phyloP scores from a whole-genome alignment of 1,139 yeast species.

The Kluyveromyces sp. region DNA sequence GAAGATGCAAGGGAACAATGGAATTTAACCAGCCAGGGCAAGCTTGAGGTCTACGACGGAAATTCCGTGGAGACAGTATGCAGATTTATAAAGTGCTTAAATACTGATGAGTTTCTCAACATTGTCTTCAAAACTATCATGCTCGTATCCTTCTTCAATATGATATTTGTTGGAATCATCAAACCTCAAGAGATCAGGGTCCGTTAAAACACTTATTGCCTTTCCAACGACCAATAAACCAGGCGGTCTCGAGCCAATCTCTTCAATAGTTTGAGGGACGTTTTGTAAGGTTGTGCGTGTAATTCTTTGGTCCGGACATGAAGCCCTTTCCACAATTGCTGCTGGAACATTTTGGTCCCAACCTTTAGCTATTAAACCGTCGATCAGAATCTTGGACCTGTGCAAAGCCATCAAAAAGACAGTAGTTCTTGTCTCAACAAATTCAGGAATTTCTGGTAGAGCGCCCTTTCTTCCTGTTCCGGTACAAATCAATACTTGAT shows the following conservation, averaged over 20 bases:
- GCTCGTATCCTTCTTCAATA: constrained; percentile 52
- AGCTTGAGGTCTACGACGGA: no score
- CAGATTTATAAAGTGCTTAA: background rate
- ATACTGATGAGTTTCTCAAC: constrained; percentile 6
- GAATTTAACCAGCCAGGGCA: no score
- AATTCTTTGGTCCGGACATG: constrained; percentile 87
- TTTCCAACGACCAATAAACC: constrained; percentile 80
- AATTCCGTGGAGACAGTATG: no score
- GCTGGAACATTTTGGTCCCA: constrained; percentile 77
- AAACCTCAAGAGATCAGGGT: constrained; percentile 27
- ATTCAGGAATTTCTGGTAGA: constrained; percentile 72
- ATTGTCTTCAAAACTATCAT: constrained; percentile 16
- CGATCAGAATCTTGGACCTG: constrained; percentile 63
- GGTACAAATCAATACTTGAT: constrained; percentile 86
- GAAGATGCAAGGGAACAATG: no score
- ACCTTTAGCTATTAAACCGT: constrained; percentile 45
- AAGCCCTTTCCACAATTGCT: constrained; percentile 83
- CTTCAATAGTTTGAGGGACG: constrained; percentile 66
- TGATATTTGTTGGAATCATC: constrained; percentile 22
- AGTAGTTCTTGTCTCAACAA: constrained; percentile 65
- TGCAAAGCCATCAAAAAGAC: constrained; percentile 89
- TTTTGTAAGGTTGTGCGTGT: constrained; percentile 64
- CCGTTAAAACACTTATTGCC: constrained; percentile 57
- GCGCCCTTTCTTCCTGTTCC: constrained; percentile 92
- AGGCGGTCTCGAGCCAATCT: constrained; percentile 89